Evolutionary conservation across 768 basidiomycete genomes (phyloP).

Genomic region (Rhizopogon roseolus): DNA sequence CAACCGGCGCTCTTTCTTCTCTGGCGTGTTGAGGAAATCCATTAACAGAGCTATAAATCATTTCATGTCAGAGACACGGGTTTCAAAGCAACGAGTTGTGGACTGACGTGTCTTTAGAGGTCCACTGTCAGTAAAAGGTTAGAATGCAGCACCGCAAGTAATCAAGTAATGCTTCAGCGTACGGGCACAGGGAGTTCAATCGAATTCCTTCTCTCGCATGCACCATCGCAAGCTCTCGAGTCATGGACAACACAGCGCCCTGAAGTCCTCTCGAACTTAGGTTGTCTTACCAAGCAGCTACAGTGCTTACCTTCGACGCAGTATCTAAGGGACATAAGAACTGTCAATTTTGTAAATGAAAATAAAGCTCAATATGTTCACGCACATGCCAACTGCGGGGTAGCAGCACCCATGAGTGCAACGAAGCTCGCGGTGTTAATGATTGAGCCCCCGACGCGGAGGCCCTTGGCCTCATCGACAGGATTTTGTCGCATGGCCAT

Average conservation of each 20-base stretch:
- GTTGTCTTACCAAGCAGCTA: not conserved
- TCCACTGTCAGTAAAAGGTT: conserved; percentile 47
- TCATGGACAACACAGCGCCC: conserved; percentile 99
- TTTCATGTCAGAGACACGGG: not conserved
- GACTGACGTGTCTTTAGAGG: conserved; percentile 89
- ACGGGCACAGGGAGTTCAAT: conserved; percentile 95
- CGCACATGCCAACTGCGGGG: conserved; percentile 96
- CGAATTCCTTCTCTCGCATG: conserved; percentile 97
- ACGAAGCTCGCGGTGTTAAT: conserved; percentile 99
- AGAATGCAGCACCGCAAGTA: not conserved
- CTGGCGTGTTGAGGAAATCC: conserved; percentile 95
- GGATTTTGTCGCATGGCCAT: conserved; percentile 94
- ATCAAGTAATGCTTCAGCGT: conserved; percentile 26
- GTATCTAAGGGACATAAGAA: conserved; percentile 55
- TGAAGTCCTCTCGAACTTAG: conserved; percentile 23
- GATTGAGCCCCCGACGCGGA: conserved; percentile 83
- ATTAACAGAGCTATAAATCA: conserved; percentile 77
- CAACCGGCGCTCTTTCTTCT: conserved; percentile 89
- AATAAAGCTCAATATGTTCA: conserved; percentile 10
- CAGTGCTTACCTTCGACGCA: conserved; percentile 73
- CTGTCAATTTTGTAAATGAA: conserved; percentile 1
- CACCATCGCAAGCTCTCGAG: conserved; percentile 94
- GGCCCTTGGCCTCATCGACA: conserved; percentile 72
- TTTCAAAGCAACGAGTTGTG: not conserved
- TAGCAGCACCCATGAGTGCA: conserved; percentile 91